Base-by-base conservation (phyloP, 2,329 filamentous ascomycete species). In the Chaetomium sp. region DNA sequence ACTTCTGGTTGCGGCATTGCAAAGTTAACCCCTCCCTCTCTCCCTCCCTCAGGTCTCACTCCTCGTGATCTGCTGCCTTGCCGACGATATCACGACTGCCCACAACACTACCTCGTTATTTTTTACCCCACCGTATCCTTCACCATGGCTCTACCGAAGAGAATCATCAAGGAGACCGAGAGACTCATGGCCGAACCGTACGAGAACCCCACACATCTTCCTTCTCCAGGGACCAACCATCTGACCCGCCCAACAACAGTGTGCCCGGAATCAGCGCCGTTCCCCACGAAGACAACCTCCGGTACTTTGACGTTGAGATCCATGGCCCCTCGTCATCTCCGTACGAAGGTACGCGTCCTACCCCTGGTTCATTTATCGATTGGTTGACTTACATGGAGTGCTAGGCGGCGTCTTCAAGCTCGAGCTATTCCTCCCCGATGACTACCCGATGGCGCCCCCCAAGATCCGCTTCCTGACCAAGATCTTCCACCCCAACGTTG, bases 401-500 rank as follows among this genome's bases (percentile, higher is more conserved):
- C 29, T 64, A 87, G 85, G 84, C 62, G 95, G 96, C 57, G 85
- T 97, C 69, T 99, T 99, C 84, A 94, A 96, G 79, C 90, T 98
- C 67, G 95, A 99, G 79, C 87, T 99, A 23, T 99, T 99, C 78
- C 85, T 99, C 27, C 96, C 96, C 53, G 95, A 99, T 75, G 95
- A 99, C 81, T 99, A 99, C 77, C 95, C 95, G 50, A 99, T 99
- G 95, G 97, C 93, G 38, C 94, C 95, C 61, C 95, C 95, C 54
- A 97, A 97, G 83, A 97, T 99, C 75, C 91, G 95, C 62, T 99
- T 99, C 80, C 84, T 99, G 59, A 99, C 96, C 72, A 97, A 97
- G 81, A 98, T 99, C 78, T 99, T 98, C 80, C 96, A 99, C 78
- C 95, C 95, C 60, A 99, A 99, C 77, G 97, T 99, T 72, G 95